Evolutionary conservation across 176 grass and related monocot species (phyloP).

Genomic region (Oryza australiensis): DNA sequence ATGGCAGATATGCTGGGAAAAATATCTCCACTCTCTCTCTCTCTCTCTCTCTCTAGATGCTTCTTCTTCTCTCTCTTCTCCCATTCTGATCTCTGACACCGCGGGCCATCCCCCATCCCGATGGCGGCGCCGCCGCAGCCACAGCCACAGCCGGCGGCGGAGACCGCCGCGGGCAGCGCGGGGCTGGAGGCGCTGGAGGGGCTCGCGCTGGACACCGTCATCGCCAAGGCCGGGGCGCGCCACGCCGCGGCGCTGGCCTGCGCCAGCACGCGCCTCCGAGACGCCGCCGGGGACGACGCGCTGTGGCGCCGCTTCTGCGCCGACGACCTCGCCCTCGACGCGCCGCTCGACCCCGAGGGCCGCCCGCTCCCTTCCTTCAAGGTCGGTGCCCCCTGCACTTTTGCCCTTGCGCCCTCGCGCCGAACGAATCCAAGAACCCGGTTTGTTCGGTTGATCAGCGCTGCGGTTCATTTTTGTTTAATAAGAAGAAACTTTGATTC

Average conservation of each 20-base stretch:
- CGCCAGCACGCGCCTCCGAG: slow-evolving; percentile 57
- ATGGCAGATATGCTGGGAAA: background rate
- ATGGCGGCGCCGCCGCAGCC: slow-evolving; percentile 28
- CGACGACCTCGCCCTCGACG: slow-evolving; percentile 53
- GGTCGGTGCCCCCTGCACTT: slow-evolving; percentile 30
- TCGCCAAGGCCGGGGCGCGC: slow-evolving; percentile 50
- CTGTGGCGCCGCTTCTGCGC: slow-evolving; percentile 79
- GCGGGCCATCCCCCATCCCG: background rate
- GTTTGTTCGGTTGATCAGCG: background rate
- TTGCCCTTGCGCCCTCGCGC: background rate
- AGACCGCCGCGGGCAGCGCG: background rate
- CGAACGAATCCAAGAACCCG: too few relatives aligned
- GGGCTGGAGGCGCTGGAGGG: slow-evolving; percentile 58
- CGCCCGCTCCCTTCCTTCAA: slow-evolving; percentile 65
- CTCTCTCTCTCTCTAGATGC: background rate
- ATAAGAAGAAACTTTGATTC: background rate
- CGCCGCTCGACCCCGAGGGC: slow-evolving; percentile 63
- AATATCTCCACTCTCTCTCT: background rate
- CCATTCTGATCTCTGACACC: background rate
- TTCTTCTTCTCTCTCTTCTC: too few relatives aligned
- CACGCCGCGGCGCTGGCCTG: slow-evolving; percentile 61
- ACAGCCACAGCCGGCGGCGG: too few relatives aligned
- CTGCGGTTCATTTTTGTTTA: background rate
- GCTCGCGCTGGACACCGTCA: slow-evolving; percentile 66
- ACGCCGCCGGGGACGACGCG: slow-evolving; percentile 49